Evolutionary conservation across 2,329 filamentous ascomycete genomes (phyloP).

Genomic region (Leptographium radiaticola): DNA sequence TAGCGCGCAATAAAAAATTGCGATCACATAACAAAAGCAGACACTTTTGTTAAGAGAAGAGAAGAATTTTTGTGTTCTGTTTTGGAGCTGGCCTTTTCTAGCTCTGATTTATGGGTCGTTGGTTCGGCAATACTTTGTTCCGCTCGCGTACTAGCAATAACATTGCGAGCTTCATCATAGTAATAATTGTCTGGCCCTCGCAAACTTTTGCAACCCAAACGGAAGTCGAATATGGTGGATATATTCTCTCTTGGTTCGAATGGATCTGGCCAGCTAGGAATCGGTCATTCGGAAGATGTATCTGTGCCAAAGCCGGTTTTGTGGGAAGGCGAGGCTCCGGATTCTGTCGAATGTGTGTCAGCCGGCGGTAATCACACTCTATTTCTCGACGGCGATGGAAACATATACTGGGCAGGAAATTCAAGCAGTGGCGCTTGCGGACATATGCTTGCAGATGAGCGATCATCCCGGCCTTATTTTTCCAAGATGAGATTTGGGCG

Average conservation of each 20-base stretch:
- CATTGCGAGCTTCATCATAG: not conserved
- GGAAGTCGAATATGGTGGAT: conserved; percentile 25
- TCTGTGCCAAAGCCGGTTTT: conserved; percentile 49
- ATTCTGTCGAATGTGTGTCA: conserved; percentile 25
- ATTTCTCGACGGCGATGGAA: conserved; percentile 45
- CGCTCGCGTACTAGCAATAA: not conserved
- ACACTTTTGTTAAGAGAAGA: not conserved
- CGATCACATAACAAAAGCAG: not conserved
- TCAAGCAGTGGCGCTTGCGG: conserved; percentile 42
- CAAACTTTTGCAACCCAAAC: not conserved
- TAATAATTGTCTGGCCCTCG: not conserved
- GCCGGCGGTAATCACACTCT: conserved; percentile 84
- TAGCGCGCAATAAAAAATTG: not conserved
- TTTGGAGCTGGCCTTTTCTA: not conserved
- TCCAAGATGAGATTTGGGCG: conserved; percentile 25
- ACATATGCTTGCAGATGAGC: conserved; percentile 16
- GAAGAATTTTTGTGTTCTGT: not conserved
- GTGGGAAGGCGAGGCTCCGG: conserved; percentile 32
- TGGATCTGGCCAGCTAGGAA: conserved; percentile 60
- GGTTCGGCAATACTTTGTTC: not conserved
- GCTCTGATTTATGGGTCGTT: not conserved
- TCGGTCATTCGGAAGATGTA: conserved; percentile 59
- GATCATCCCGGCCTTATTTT: conserved; percentile 13
- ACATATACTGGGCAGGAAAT: conserved; percentile 54
- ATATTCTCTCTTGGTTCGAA: conserved; percentile 65